Conservation (phyloP, 73 alveolate genomes). For the Paramecium tetraurelia region DNA sequence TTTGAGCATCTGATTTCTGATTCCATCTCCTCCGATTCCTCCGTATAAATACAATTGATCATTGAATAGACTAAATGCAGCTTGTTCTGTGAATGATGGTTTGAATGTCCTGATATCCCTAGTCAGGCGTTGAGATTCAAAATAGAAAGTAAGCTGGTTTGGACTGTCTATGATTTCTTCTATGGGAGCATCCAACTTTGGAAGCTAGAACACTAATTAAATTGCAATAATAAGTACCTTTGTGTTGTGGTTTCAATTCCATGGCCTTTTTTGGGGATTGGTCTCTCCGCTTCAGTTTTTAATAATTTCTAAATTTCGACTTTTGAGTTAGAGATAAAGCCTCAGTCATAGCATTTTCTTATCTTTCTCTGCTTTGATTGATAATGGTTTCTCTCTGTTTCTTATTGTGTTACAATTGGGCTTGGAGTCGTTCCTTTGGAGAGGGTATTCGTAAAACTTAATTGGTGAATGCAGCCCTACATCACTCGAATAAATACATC, state of each 20-base stretch:
- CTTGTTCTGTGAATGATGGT: slow-evolving; percentile 29
- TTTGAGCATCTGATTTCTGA: slow-evolving; percentile 3
- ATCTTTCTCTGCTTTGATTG: background rate
- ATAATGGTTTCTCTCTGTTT: background rate
- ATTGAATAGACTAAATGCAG: background rate
- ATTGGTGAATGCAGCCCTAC: background rate
- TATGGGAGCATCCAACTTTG: background rate
- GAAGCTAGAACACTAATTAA: background rate
- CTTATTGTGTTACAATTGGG: background rate
- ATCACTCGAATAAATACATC: background rate
- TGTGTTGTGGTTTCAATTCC: background rate
- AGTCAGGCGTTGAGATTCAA: background rate
- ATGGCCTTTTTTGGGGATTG: background rate
- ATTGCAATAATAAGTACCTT: background rate
- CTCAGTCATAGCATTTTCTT: background rate
- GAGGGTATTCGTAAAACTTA: background rate
- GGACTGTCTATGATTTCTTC: background rate
- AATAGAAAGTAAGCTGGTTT: background rate
- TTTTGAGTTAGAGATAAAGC: background rate
- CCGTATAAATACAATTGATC: slow-evolving; percentile 19
- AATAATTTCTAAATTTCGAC: background rate
- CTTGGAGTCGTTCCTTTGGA: background rate
- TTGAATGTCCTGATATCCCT: slow-evolving; percentile 15
- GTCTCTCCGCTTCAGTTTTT: slow-evolving; percentile 21
- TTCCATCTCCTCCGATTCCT: slow-evolving; percentile 47